These are phyloP conservation scores for Protomyces macrosporus DNA, from an alignment of 1,139 yeast species.

Conservation along the genomic window DNA sequence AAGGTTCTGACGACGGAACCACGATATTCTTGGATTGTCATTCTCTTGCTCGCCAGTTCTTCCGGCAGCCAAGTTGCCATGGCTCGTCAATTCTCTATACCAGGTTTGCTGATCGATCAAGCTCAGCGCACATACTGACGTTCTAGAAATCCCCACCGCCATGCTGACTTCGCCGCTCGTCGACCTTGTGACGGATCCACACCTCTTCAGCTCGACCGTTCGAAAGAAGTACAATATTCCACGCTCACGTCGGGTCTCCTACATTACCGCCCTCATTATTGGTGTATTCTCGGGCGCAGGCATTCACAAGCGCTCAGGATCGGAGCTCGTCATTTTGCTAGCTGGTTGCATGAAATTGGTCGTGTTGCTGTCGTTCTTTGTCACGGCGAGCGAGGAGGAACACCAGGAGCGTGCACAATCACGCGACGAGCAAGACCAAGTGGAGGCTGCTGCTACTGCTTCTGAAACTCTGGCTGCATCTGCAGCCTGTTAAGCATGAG, in stretches of 20 bases:
- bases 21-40: constrained; percentile 3
- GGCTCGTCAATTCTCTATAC: constrained; percentile 18
- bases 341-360: constrained; percentile 8
- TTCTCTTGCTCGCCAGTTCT: constrained; percentile 12
- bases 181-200: constrained; percentile 15
- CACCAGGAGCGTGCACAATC: not conserved
- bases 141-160: constrained; percentile 1
- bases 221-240: not conserved
- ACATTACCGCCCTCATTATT: constrained; percentile 2
- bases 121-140: not conserved
- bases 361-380: constrained; percentile 5
- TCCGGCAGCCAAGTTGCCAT: constrained; percentile 19
- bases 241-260: constrained; percentile 7
- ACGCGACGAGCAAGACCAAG: not conserved
- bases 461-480: no score
- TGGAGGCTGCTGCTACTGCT: not conserved
- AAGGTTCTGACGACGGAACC: not conserved
- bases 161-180: not conserved
- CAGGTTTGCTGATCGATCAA: not conserved
- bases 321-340: constrained; percentile 3
- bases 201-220: constrained; percentile 4
- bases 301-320: not conserved
- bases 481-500: no score
- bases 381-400: not conserved
- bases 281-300: constrained; percentile 20